Evolutionary conservation across 2,329 filamentous ascomycete species (phyloP), one percentile per base, ranked within the genome.

Genomic region (Coleophoma eucalyptorum): DNA sequence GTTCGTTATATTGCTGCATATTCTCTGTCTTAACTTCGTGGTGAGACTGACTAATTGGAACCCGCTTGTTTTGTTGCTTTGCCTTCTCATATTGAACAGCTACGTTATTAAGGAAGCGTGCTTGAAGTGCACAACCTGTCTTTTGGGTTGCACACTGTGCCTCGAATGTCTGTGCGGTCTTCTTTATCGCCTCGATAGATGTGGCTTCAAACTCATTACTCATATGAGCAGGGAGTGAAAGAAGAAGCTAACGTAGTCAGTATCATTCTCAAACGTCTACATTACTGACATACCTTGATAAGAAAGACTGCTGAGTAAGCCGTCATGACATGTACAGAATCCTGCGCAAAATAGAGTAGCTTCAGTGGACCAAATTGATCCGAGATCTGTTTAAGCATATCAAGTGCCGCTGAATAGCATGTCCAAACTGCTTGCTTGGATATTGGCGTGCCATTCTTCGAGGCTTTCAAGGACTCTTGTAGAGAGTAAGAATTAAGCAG

Each of bases 321-420:
- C 15, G 65, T 67, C 70, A 72, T 72, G 13, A 71, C 67, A 53
- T 72, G 70, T 5, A 73, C 59, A 1, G 69, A 71, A 47, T 72
- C 69, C 53, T 72, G 69, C 3, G 65, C 67, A 54, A 71, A 72
- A 50, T 67, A 71, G 0, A 72, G 56, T 41, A 63, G 62, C 3
- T 64, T 62, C 1, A 65, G 52, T 45, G 63, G 57, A 13, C 58
- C 55, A 31, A 58, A 51, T 18, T 53, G 48, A 19, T 55, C 46
- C 15, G 62, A 60, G 16, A 70, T 65, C 18, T 70, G 50, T 18
- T 62, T 59, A 4, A 72, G 54, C 63, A 65, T 64, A 18, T 61
- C 56, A 16, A 67, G 62, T 20, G 67, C 65, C 19, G 62, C 65
- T 2, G 62, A 62, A 19, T 63, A 70, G 35, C 63, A 62, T 12